Conservation (phyloP, 2,329 filamentous ascomycete species). For the Aspergillus tubingensis region DNA sequence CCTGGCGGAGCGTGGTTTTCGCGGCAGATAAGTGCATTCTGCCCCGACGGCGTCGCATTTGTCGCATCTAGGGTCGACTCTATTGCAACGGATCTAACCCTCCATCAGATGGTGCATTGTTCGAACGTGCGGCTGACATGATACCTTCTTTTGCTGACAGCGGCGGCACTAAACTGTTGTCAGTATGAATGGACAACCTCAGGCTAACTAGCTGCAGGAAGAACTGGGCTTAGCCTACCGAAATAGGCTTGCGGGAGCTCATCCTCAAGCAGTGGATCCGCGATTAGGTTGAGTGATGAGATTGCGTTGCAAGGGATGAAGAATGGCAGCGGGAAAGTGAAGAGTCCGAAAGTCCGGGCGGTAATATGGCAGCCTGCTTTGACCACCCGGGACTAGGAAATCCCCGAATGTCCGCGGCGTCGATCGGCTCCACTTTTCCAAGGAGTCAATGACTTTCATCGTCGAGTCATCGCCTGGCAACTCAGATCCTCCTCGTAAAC, state of each 20-base stretch:
- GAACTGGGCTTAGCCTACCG: slow-evolving; percentile 6
- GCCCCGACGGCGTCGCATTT: slow-evolving; percentile 18
- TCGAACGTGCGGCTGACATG: neutral
- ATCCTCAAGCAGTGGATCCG: neutral
- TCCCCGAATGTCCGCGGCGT: neutral
- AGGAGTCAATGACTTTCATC: too few species aligned
- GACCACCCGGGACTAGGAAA: neutral
- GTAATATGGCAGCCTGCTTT: neutral
- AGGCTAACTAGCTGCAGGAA: neutral
- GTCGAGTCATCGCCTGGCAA: too few species aligned
- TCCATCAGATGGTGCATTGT: neutral
- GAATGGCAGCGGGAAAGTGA: neutral
- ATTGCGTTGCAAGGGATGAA: neutral
- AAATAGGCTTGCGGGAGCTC: slow-evolving; percentile 7
- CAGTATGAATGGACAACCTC: neutral
- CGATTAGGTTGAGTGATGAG: neutral
- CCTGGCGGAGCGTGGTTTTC: slow-evolving; percentile 17
- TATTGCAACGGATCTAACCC: slow-evolving; percentile 24
- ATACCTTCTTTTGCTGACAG: slow-evolving; percentile 22
- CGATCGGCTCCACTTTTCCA: neutral
- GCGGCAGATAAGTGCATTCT: slow-evolving; percentile 19
- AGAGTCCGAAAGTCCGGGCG: slow-evolving; percentile 10
- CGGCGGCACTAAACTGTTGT: slow-evolving; percentile 17
- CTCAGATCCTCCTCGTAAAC: too few species aligned
- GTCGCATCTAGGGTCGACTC: slow-evolving; percentile 20